Base-by-base conservation (phyloP, 441 rosid species). In the Flueggea neowawraea region DNA sequence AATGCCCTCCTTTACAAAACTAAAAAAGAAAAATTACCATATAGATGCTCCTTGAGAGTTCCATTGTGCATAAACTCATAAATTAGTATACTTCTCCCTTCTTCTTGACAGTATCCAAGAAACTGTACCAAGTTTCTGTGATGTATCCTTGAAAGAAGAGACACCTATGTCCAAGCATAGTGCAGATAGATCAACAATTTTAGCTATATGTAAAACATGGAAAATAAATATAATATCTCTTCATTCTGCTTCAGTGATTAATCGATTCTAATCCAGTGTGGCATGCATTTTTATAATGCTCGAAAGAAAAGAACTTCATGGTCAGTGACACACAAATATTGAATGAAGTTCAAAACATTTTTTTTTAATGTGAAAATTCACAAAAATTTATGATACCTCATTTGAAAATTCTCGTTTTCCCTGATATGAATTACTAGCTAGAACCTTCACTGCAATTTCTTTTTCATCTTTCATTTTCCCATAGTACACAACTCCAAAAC, bases 51-150 rank as follows among this genome's bases (percentile, higher is more conserved):
- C 75, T 91, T 95, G 69, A 95, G 88, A 31, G 99, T 91, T 71
- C 99, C 99, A 12, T 79, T 86, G 72, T 89, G 96, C 99, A 95
- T 89, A 81, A 79, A 95, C 83, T 95, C 99, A 8, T 95, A 95
- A 54, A 89, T 84, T 58, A 95, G 98, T 80, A 95, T 77, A 57
- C 83, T 86, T 78, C 69, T 87, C 57, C 86, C 98, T 0, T 82
- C 86, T 72, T 95, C 99, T 88, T 91, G 99, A 76, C 98, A 95
- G 76, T 82, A 95, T 10, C 99, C 99, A 62, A 86, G 90, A 84
- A 95, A 95, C 80, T 95, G 97, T 52, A 95, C 96, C 45, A 95
- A 80, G 79, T 91, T 95, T 64, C 98, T 79, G 63, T 95, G 99
- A 83, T 95, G 99, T 80, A 95, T 95, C 82, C 98, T 89, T 51